Evolutionary conservation across 1,139 yeast genomes (phyloP).

Genomic region (Suhomyces choctaworum): DNA sequence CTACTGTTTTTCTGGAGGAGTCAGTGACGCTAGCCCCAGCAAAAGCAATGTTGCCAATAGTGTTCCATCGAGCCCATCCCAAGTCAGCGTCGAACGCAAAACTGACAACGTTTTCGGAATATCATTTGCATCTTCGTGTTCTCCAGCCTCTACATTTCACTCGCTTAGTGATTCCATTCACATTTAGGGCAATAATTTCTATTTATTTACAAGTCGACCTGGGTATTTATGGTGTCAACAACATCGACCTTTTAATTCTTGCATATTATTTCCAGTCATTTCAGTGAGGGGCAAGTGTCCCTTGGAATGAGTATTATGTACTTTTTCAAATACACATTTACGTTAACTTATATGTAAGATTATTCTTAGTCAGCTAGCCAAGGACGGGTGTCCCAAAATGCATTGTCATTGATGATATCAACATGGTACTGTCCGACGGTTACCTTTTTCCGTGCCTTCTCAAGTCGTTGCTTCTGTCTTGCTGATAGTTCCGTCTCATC

Average conservation of each 20-base stretch:
- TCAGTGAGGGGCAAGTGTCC: too few species aligned
- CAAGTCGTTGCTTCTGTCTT: constrained; percentile 53
- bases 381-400: constrained; percentile 54
- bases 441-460: constrained; percentile 52
- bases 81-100: neutral
- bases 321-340: neutral
- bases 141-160: constrained; percentile 32
- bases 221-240: neutral
- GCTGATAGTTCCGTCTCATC: constrained; percentile 26
- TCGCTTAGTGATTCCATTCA: constrained; percentile 38
- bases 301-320: neutral
- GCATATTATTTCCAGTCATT: constrained; percentile 8
- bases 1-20: constrained; percentile 35
- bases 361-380: constrained; percentile 23
- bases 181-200: constrained; percentile 16
- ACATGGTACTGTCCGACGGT: constrained; percentile 48
- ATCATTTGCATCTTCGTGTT: constrained; percentile 17
- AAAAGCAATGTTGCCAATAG: constrained; percentile 1
- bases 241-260: constrained; percentile 8
- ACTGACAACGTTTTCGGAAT: constrained; percentile 13
- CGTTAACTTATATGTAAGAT: too few species aligned
- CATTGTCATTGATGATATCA: constrained; percentile 54
- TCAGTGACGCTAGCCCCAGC: neutral
- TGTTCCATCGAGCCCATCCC: constrained; percentile 10
- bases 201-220: constrained; percentile 8